A percentile compares a stretch with the other conserved stretches of the same genome.
phyloP scores from a whole-genome alignment of 106 monocot genomes.

The Narthecium ossifragum region DNA sequence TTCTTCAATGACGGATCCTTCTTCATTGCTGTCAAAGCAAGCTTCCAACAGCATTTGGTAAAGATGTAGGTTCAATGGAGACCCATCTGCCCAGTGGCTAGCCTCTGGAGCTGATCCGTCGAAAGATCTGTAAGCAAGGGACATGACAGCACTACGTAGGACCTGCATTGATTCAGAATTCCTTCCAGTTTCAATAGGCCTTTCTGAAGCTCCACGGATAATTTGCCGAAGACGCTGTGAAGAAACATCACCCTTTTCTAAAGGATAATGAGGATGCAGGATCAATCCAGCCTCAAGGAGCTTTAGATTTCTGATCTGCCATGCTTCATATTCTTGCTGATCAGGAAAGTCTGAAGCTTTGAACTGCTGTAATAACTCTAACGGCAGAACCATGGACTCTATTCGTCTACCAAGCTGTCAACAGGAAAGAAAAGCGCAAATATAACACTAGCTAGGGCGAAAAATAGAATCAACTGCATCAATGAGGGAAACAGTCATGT shows the following conservation, averaged over 20 bases:
- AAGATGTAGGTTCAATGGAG: slow-evolving; percentile 77
- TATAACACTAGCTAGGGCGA: too few species aligned
- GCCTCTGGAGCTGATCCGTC: slow-evolving; percentile 60
- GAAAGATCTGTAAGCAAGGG: slow-evolving; percentile 58
- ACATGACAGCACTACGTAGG: slow-evolving; percentile 70
- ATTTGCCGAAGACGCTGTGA: slow-evolving; percentile 64
- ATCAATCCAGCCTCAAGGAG: slow-evolving; percentile 91
- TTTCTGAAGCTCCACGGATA: slow-evolving; percentile 56
- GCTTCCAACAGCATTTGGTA: slow-evolving; percentile 76
- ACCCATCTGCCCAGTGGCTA: slow-evolving; percentile 95
- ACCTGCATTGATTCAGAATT: slow-evolving; percentile 96
- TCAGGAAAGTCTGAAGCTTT: slow-evolving; percentile 86
- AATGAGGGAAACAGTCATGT: too few species aligned
- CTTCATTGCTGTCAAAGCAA: slow-evolving; percentile 77
- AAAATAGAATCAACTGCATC: too few species aligned
- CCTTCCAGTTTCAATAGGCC: slow-evolving; percentile 77
- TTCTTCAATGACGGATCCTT: slow-evolving; percentile 85
- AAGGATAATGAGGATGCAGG: slow-evolving; percentile 49
- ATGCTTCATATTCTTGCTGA: slow-evolving; percentile 67
- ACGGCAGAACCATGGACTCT: slow-evolving; percentile 67
- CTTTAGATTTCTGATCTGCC: slow-evolving; percentile 68
- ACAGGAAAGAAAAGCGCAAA: too few species aligned
- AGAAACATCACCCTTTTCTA: slow-evolving; percentile 57
- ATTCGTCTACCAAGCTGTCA: slow-evolving; percentile 86
- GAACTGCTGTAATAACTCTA: slow-evolving; percentile 94